Evolutionary conservation across 306 rosid species (phyloP).

Genomic region (Betula pendula): DNA sequence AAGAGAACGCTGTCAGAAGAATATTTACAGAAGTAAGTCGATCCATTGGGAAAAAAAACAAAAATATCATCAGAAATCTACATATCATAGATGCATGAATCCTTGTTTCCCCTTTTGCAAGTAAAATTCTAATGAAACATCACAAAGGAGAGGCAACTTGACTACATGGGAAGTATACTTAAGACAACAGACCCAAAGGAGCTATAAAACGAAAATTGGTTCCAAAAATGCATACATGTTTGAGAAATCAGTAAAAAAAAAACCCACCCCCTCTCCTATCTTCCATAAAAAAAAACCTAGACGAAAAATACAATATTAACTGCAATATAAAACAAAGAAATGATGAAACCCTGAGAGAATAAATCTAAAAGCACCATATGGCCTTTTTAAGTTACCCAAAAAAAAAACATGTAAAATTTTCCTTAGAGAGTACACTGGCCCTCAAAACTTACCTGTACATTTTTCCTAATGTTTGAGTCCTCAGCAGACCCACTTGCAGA

Average conservation of each 20-base stretch:
- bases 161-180: background rate
- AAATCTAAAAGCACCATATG: slow-evolving; percentile 7
- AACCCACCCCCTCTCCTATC: background rate
- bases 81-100: background rate
- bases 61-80: background rate
- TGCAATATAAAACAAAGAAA: background rate
- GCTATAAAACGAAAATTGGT: slow-evolving; percentile 4
- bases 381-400: background rate
- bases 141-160: slow-evolving; percentile 4
- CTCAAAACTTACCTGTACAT: slow-evolving; percentile 63
- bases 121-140: background rate
- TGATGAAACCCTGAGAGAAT: background rate
- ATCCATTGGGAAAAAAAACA: slow-evolving; percentile 12
- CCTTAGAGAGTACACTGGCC: background rate
- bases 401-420: background rate
- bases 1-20: slow-evolving; percentile 69
- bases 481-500: slow-evolving; percentile 61
- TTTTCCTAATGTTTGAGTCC: slow-evolving; percentile 67
- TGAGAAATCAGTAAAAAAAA: background rate
- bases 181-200: background rate
- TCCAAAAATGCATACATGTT: slow-evolving; percentile 8
- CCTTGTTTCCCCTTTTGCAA: background rate
- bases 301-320: background rate
- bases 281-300: too few relatives aligned
- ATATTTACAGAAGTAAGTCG: slow-evolving; percentile 33